Evolutionary conservation across 805 yeast species (phyloP).

Genomic region (Spencermartinsiella europaea): DNA sequence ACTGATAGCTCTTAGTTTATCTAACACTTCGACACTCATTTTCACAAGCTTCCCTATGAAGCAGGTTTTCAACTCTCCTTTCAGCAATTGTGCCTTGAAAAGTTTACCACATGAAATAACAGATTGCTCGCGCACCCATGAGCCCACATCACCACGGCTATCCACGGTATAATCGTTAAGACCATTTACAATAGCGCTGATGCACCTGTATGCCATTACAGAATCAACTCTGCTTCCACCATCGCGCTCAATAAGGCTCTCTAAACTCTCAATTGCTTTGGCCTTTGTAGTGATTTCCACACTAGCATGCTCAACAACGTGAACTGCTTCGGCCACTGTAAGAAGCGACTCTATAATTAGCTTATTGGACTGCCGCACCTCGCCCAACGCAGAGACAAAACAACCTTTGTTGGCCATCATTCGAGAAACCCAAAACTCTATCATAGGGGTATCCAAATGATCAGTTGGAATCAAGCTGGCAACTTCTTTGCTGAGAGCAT

Average conservation of each 20-base stretch:
- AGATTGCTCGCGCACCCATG: constrained; percentile 55
- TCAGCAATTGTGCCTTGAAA: neutral
- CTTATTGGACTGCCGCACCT: neutral
- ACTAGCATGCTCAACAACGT: neutral
- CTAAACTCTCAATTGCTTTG: constrained; percentile 4
- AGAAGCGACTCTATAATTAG: neutral
- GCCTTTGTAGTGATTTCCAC: constrained; percentile 1
- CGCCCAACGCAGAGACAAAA: constrained; percentile 4
- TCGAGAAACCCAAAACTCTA: constrained; percentile 1
- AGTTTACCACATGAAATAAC: constrained; percentile 34
- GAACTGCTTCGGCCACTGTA: neutral
- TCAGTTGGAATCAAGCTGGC: neutral
- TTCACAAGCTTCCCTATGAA: constrained; percentile 38
- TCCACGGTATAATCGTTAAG: constrained; percentile 76
- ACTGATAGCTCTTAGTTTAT: constrained; percentile 44
- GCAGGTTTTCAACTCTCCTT: constrained; percentile 13
- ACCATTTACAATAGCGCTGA: constrained; percentile 30
- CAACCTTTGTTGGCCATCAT: constrained; percentile 1
- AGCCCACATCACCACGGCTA: constrained; percentile 89
- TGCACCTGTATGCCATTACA: neutral
- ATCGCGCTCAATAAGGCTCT: neutral
- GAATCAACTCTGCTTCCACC: neutral
- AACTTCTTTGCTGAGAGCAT: neutral
- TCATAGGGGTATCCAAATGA: neutral
- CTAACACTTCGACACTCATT: constrained; percentile 60